Base-by-base conservation (phyloP, 2,329 filamentous ascomycete genomes). In the Scedosporium aurantiacum region DNA sequence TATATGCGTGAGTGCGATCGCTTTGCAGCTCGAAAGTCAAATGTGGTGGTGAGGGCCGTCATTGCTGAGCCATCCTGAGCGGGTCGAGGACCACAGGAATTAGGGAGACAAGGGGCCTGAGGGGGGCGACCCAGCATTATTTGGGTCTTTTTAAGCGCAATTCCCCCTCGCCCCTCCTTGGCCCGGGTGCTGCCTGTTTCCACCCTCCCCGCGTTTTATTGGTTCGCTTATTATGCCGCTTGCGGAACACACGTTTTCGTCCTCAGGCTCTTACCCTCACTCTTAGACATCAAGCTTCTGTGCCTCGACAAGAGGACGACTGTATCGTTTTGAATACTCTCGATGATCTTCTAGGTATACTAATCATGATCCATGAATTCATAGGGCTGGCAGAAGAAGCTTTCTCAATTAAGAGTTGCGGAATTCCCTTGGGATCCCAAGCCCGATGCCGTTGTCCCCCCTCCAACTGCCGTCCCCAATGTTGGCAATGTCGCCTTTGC, bases 391-490 rank as follows among this genome's bases (percentile, higher is more conserved):
- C 92, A 97, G 79, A 82, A 87, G 68, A 97, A 95, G 75, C 82
- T 99, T 41, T 89, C 92, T 1, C 85, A 86, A 67, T 85, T 95
- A 66, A 85, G 88, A 66, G 88, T 97, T 64, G 94, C 94, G 63
- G 79, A 84, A 62, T 97, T 97, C 72, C 93, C 94, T 10, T 99
- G 94, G 94, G 94, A 99, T 71, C 93, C 94, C 52, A 87, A 89
- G 64, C 68, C 5, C 71, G 73, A 64, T 66, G 69, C 59, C 70
- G 70, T 57, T 73, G 71, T 62, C 65, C 69, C 56, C 10, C 25
- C 27, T 16, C n/a, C 63, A 2, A 61, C 60, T 54, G 37, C 59
- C 8, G 68, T 70, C 37, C 70, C 73, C 60, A 68, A 69, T 57
- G 66, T 71, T 58, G 70, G 69, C 54, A 69, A 68, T 45, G 67